Evolutionary conservation across 805 yeast species (phyloP).

Genomic region (Pichia ethanolica): DNA sequence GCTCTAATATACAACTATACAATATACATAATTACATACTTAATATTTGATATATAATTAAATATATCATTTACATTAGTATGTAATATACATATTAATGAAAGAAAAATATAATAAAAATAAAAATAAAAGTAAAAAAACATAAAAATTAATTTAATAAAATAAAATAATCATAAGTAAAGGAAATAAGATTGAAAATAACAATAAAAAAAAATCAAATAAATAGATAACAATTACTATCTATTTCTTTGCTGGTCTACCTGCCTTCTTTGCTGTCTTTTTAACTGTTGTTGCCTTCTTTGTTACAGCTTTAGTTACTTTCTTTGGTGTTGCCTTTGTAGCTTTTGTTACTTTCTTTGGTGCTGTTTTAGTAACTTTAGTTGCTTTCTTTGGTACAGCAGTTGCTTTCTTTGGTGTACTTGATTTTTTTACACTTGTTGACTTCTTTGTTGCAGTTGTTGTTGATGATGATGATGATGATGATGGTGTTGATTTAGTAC

Average conservation of each 20-base stretch:
- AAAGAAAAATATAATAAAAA: too few relatives aligned
- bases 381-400: slow-evolving; percentile 7
- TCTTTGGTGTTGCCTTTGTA: slow-evolving; percentile 21
- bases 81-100: too few relatives aligned
- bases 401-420: slow-evolving; percentile 5
- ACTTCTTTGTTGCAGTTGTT: background rate
- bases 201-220: background rate
- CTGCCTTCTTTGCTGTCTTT: slow-evolving; percentile 23
- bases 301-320: slow-evolving; percentile 21
- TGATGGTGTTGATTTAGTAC: background rate
- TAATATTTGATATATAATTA: too few relatives aligned
- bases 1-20: background rate
- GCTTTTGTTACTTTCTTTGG: too few relatives aligned
- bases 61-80: too few relatives aligned
- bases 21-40: background rate
- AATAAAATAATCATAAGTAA: background rate
- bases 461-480: too few relatives aligned
- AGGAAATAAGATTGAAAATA: background rate
- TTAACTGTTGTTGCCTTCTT: slow-evolving; percentile 5
- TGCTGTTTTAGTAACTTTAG: slow-evolving; percentile 23
- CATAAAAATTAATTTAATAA: too few relatives aligned
- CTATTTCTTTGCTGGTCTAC: slow-evolving; percentile 16
- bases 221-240: too few relatives aligned
- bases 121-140: too few relatives aligned
- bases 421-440: background rate